Evolutionary conservation across 306 rosid genomes (phyloP), one percentile per base, ranked within the genome.

Genomic region (Purshia tridentata): DNA sequence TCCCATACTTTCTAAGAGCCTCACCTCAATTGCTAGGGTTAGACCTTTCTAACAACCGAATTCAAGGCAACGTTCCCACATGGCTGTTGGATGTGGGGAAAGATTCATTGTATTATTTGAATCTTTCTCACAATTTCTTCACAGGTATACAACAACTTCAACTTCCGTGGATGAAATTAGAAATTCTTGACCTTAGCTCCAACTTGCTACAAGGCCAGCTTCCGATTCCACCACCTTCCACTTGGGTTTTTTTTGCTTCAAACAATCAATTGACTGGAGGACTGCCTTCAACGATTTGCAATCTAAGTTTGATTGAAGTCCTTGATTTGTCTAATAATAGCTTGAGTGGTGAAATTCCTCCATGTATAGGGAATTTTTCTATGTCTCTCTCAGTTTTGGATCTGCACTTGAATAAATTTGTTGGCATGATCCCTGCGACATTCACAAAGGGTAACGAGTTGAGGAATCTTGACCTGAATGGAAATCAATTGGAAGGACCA

Each of bases 401-500:
- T 50, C 14, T 74, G 70, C 15, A 6, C 0, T 50, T 8, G 44
- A 75, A 75, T 53, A 15, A 4, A 2, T 23, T 75, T 1, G 57
- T 22, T 23, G 78, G 78, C 0, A 0, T 4, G 6, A 76, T 76
- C 9, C 79, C 67, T 23, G 0, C 0, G 0, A 23, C 14, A 4
- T 76, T 76, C 11, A 8, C 46, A 3, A 19, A 29, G 4, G 57
- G 57, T 0, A 75, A 18, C 67, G 0, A 0, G 0, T 45, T 62
- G 71, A 51, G 55, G 18, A 51, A 51, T 51, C 55, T 51, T 4
- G 2, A 16, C 18, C 19, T 51, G 15, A 51, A 51, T 35, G 76
- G 65, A 0, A 77, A 77, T 63, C 67, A 77, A 6, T 9, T 77
- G 29, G 77, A 62, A 62, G 67, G 76, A 6, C 15, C 71, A 4